phyloP scores from a whole-genome alignment of 352 stramenopile genomes.

The Plasmopara viticola region DNA sequence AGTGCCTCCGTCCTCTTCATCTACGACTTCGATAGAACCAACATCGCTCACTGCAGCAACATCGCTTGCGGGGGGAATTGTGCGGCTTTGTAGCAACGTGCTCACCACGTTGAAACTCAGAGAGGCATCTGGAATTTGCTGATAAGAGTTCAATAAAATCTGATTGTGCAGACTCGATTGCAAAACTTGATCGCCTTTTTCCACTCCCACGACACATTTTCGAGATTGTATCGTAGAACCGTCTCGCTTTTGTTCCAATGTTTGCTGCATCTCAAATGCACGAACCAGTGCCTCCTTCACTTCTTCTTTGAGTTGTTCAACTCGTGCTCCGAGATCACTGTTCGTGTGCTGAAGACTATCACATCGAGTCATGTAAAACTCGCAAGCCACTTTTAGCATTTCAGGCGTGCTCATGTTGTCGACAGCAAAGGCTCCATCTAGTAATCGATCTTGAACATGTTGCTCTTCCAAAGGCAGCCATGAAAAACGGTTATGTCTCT shows the following conservation, averaged over 20 bases:
- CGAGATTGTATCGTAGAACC: conserved; percentile 10
- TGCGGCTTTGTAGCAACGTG: neutral
- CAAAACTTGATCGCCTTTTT: no score
- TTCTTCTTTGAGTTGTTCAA: conserved; percentile 16
- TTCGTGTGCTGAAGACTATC: conserved; percentile 17
- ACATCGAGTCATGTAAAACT: conserved; percentile 25
- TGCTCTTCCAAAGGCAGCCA: conserved; percentile 18
- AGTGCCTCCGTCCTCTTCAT: no score
- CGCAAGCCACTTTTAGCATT: conserved; percentile 20
- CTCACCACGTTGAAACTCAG: neutral
- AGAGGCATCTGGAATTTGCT: neutral
- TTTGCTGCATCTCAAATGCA: conserved; percentile 17
- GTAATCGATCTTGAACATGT: conserved; percentile 7
- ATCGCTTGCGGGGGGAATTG: neutral
- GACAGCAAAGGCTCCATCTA: conserved; percentile 9
- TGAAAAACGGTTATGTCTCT: conserved; percentile 9
- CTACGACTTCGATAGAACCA: neutral
- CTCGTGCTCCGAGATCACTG: conserved; percentile 7
- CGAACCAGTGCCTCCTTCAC: conserved; percentile 18
- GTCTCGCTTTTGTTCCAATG: conserved; percentile 17
- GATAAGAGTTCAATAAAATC: neutral
- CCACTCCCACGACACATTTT: conserved; percentile 1
- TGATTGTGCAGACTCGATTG: neutral
- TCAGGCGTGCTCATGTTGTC: conserved; percentile 13
- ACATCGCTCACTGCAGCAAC: neutral